Base-by-base conservation (phyloP, 208 protist genomes). In the Trypanosoma theileri region DNA sequence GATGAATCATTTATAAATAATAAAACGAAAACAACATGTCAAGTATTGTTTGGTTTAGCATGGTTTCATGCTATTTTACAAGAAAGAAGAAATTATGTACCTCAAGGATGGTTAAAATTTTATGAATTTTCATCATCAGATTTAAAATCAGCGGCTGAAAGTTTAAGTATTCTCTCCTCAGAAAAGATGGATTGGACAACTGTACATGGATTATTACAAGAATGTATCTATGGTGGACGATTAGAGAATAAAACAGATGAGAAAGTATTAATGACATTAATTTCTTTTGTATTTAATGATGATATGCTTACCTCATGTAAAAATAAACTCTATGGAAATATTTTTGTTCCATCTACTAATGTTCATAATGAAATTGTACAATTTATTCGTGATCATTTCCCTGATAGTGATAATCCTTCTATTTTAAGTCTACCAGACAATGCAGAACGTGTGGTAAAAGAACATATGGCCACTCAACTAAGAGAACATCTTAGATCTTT, bases 51-150 rank as follows among this genome's bases (percentile, higher is more conserved):
- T 71, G 84, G 91, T 11, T 82, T 98, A 10, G 91, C 96, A 14
- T 99, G 93, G 91, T 98, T 99, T 68, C 98, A 99, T 77, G 94
- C 95, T 9, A 62, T 99, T 12, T 75, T 98, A 66, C 96, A 98
- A 80, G 97, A 99, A 77, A 86, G 98, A n/a, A 88, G 97, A 51
- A 96, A 84, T 14, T 99, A 96, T 78, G 92, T 98, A 52, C 98
- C 98, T 14, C 98, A 99, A 72, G 98, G 97, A 41, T 99, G 97
- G 96, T 88, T 89, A 53, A 98, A 98, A 83, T 98, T 91, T 67
- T 99, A 99, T 88, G 98, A 99, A 72, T 99, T 99, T 80, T 96
- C 94, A 0, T 69, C 80, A 10, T 85, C 97, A 4, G 97, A 99
- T 71, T 81, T 99, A 2, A 94, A 97, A 64, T 80, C 91, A 7